Evolutionary conservation across 2,329 filamentous ascomycete genomes (phyloP), one percentile per base, ranked within the genome.

Genomic region (Fusarium nematophilum): DNA sequence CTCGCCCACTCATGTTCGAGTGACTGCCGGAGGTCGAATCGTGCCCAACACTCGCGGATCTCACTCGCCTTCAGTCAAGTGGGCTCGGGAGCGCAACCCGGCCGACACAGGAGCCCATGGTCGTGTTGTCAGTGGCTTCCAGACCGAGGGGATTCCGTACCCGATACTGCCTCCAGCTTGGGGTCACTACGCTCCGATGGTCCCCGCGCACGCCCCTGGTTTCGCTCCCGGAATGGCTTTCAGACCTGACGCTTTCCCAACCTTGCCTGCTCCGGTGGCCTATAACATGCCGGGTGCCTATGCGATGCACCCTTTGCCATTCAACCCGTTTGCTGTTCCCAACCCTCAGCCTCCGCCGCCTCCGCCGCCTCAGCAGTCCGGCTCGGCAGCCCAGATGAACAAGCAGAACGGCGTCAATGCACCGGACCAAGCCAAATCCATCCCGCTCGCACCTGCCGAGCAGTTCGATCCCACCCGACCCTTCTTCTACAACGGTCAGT

Each of bases 1-100:
- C 5, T 90, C 87, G 27, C 87, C 87, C 7, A 87, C 85, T 11
- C 86, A 89, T 70, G 82, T 89, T 59, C 83, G 87, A 13, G 87
- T 90, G 43, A 90, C 87, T 15, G 87, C 87, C 55, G 86, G 87
- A 53, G 87, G 87, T 34, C 81, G 86, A 30, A 89, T 90, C 64
- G 87, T 90, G 1, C 86, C 86, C 42, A 89, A 89, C 66, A 87
- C 81, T 27, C 80, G 86, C 36, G 80, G 76, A 10, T 76, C 81
- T 3, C 75, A 76, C 5, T 86, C 85, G 8, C 83, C 83, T 3
- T 81, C 81, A 4, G 68, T 78, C 6, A 86, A 86, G 70, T 79
- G 78, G 71, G 64, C 73, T 49, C 82, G 77, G 53, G 82, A 84
- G 25, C 77, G 68, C 43, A 29, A 52, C 27, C 43, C 45, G 2